Conservation (phyloP, 177 flowering plant species). For the Vitis hybrid region DNA sequence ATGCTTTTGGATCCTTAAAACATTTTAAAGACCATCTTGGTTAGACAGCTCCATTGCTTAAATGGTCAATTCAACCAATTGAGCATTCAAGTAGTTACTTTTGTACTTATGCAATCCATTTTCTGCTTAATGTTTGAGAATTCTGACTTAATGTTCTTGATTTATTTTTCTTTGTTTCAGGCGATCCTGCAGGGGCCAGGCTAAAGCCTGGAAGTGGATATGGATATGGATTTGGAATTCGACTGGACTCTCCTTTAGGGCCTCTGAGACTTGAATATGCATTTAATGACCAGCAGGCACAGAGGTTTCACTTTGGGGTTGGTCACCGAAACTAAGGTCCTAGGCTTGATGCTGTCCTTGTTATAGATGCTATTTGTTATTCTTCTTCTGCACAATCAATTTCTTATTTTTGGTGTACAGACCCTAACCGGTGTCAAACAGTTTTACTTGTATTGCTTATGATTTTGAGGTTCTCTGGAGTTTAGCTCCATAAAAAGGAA, state of each 20-base stretch:
- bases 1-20: too few species aligned
- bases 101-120: too few species aligned
- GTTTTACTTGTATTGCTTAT: background rate
- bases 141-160: background rate
- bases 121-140: background rate
- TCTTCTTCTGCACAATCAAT: background rate
- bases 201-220: constrained; percentile 92
- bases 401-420: constrained; percentile 5
- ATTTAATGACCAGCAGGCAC: constrained; percentile 63
- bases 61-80: too few species aligned
- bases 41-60: too few species aligned
- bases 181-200: constrained; percentile 99
- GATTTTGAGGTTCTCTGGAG: background rate
- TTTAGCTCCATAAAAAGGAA: background rate
- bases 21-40: too few species aligned
- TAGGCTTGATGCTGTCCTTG: background rate
- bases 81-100: too few species aligned
- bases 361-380: background rate
- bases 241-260: constrained; percentile 89
- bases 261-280: constrained; percentile 94
- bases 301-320: constrained; percentile 92
- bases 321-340: constrained; percentile 62
- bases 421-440: background rate
- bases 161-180: constrained; percentile 28
- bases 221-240: constrained; percentile 88